Evolutionary conservation across 208 protist species (phyloP).

Genomic region (Angomonas ambiguus): DNA sequence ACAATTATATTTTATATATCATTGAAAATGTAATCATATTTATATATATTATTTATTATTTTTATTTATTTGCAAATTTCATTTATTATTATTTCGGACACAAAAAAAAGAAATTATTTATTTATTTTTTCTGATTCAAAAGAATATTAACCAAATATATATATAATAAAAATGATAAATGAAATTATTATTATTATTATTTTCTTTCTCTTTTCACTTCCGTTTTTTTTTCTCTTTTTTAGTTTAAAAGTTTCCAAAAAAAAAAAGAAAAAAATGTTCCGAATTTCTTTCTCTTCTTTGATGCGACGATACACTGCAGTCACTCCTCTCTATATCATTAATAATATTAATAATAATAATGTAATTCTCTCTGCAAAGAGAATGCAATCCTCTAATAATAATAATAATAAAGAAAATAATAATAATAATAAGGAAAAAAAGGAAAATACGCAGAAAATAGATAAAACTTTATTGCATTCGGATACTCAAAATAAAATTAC

Average conservation of each 20-base stretch:
- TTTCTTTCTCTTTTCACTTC: neutral
- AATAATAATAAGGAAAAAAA: no score
- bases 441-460: neutral
- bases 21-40: neutral
- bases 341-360: neutral
- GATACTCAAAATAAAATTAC: slow-evolving; percentile 5
- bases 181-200: slow-evolving; percentile 1
- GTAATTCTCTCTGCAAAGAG: no score
- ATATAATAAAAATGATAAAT: no score
- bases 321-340: neutral
- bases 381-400: no score
- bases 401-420: slow-evolving; percentile 1
- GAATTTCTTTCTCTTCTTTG: neutral
- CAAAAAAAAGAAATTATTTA: slow-evolving; percentile 1
- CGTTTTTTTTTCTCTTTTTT: neutral
- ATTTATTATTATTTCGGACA: neutral
- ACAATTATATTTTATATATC: no score
- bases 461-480: neutral
- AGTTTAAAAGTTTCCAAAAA: slow-evolving; percentile 2
- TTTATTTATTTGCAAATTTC: neutral
- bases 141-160: no score
- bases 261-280: neutral
- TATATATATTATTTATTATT: slow-evolving; percentile 1
- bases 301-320: neutral
- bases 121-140: no score